A percentile compares a stretch with the other conserved stretches of the same genome.
Evolutionary conservation across 108 stramenopile genomes (phyloP).

Genomic region (Pseudonitzschia multiseries): DNA sequence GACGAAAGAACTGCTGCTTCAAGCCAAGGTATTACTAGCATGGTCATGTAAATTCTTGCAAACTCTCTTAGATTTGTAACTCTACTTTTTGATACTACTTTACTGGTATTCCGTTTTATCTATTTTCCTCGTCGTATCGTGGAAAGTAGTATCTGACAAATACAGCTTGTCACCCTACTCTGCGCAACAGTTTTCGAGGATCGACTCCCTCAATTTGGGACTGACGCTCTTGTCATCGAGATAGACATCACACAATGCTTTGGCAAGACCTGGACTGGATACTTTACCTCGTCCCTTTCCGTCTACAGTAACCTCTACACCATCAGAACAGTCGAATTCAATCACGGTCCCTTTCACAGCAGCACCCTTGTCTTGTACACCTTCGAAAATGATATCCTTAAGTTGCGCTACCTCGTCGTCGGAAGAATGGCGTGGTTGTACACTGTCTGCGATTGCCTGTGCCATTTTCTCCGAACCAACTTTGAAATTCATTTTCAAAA

Average conservation of each 20-base stretch:
- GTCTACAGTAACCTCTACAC: constrained; percentile 74
- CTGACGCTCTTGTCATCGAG: constrained; percentile 81
- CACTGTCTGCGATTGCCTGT: constrained; percentile 76
- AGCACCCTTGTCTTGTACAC: constrained; percentile 61
- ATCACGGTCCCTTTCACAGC: constrained; percentile 74
- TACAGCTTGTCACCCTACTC: constrained; percentile 16
- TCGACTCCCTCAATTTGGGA: constrained; percentile 54
- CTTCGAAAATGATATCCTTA: constrained; percentile 67
- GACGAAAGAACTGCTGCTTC: constrained; percentile 58
- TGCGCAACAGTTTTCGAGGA: constrained; percentile 70
- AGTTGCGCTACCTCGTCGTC: constrained; percentile 60
- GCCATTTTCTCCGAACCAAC: constrained; percentile 89
- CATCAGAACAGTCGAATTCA: constrained; percentile 67
- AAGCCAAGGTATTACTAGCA: neutral
- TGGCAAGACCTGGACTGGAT: constrained; percentile 46
- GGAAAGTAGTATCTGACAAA: neutral
- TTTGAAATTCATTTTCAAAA: constrained; percentile 81
- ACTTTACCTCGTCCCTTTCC: constrained; percentile 66
- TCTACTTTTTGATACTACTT: neutral
- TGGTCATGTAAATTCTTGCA: constrained; percentile 4
- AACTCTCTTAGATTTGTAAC: too few relatives aligned
- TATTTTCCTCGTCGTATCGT: too few relatives aligned
- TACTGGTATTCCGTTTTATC: neutral
- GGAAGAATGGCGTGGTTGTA: constrained; percentile 61
- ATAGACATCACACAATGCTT: constrained; percentile 82